Conservation (phyloP, 345 rosid species). For the Geranium brycei region DNA sequence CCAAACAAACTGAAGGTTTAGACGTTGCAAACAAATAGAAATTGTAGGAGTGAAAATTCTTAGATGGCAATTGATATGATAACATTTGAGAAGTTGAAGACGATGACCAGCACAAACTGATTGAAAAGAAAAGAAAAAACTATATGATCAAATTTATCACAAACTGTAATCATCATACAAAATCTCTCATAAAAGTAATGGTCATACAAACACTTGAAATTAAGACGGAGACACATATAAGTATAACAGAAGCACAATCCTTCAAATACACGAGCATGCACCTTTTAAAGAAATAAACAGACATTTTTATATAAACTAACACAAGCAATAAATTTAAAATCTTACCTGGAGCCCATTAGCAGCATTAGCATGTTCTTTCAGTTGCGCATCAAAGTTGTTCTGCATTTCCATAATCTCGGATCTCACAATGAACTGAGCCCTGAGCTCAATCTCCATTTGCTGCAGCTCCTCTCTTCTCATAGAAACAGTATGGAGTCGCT, state of each 20-base stretch:
- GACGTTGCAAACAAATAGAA: not conserved
- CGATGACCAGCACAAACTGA: too few species aligned
- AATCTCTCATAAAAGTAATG: too few species aligned
- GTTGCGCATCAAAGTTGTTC: constrained; percentile 42
- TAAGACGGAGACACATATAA: too few species aligned
- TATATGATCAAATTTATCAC: not conserved
- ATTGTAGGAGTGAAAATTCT: too few species aligned
- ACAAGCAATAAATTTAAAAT: constrained; percentile 3
- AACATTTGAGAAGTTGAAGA: too few species aligned
- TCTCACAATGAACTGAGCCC: constrained; percentile 59
- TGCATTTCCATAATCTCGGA: constrained; percentile 56
- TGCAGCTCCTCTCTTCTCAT: constrained; percentile 67
- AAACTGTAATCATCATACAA: not conserved
- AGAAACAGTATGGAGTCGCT: constrained; percentile 39
- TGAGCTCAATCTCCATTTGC: constrained; percentile 61
- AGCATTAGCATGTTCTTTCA: constrained; percentile 53
- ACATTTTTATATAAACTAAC: not conserved
- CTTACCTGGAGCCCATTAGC: constrained; percentile 58
- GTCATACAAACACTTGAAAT: too few species aligned
- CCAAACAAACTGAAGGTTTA: constrained; percentile 7
- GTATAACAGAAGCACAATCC: too few species aligned
- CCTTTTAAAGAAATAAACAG: too few species aligned
- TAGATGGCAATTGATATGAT: too few species aligned
- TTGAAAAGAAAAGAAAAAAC: too few species aligned
- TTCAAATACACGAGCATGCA: too few species aligned